Evolutionary conservation across 768 basidiomycete genomes (phyloP), one percentile per base, ranked within the genome.

Genomic region (Boletus tylopilopsis): DNA sequence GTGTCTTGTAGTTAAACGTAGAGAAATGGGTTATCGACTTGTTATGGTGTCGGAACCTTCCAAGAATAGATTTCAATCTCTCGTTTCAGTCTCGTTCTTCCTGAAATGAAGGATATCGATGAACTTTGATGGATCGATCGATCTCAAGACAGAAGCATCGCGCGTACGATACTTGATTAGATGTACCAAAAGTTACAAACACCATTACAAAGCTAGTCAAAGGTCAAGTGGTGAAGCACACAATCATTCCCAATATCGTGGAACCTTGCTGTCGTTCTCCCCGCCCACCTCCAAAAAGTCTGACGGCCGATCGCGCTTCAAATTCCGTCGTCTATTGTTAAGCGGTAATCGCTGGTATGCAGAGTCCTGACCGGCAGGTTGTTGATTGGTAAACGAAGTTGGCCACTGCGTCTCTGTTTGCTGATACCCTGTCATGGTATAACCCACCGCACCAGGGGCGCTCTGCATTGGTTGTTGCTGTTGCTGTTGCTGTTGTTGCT

Each of bases 281-380:
- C 75, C 78, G 3, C 80, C 80, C 2, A 89, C 76, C 59, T 91
- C 90, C 60, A 90, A 66, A 61, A 92, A 92, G 68, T 93, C 90
- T 5, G 86, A 84, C 2, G 90, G 90, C 39, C 90, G 74, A 25
- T 92, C 90, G 9, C 90, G 78, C 68, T 93, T 91, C 56, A 88
- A 60, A 57, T 82, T 82, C 61, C 87, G 73, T 45, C 90, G 77
- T 50, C 90, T 76, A 59, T 88, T 90, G 60, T 91, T 92, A 46
- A 93, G 69, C 25, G 90, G 90, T 42, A 90, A 62, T 30, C 90
- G 76, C 64, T 93, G 90, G 64, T 93, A 92, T n/a, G 90, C 86
- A 6, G 89, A 91, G 54, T 92, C 90, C 61, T 83, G 81, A 6
- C 76, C 75, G 43, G 77, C 76, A 25, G 78, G 76, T 64, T 87